phyloP scores from a whole-genome alignment of 768 basidiomycete genomes.

The Kockovaella imperatae region DNA sequence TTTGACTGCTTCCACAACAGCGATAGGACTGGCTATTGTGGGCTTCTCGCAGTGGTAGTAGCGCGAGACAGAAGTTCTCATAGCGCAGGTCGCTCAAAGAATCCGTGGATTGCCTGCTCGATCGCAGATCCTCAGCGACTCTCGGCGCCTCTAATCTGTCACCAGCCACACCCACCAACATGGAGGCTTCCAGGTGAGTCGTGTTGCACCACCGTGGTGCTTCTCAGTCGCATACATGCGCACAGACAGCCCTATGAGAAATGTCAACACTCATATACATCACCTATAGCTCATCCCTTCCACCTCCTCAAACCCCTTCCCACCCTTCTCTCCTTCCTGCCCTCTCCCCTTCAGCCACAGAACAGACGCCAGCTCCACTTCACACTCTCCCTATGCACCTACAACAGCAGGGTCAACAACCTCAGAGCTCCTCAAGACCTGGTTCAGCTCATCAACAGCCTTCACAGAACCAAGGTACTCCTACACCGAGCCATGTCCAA shows the following conservation, averaged over 20 bases:
- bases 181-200: constrained; percentile 2
- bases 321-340: constrained; percentile 1
- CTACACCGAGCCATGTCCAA: not conserved
- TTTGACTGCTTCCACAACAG: no score
- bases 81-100: no score
- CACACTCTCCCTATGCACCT: constrained; percentile 4
- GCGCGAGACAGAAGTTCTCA: no score
- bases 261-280: not conserved
- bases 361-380: constrained; percentile 1
- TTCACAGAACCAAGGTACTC: not conserved
- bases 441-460: not conserved
- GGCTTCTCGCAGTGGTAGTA: no score
- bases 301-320: not conserved
- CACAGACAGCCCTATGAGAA: no score
- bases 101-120: no score
- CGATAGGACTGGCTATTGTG: no score
- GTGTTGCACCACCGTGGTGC: not conserved
- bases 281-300: not conserved
- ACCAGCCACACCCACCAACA: no score
- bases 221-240: no score
- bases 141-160: no score
- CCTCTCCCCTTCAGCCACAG: not conserved
- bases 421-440: not conserved
- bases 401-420: constrained; percentile 1
- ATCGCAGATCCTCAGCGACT: no score